phyloP scores from a whole-genome alignment of 805 yeast species.

The Nematodospora valgi region DNA sequence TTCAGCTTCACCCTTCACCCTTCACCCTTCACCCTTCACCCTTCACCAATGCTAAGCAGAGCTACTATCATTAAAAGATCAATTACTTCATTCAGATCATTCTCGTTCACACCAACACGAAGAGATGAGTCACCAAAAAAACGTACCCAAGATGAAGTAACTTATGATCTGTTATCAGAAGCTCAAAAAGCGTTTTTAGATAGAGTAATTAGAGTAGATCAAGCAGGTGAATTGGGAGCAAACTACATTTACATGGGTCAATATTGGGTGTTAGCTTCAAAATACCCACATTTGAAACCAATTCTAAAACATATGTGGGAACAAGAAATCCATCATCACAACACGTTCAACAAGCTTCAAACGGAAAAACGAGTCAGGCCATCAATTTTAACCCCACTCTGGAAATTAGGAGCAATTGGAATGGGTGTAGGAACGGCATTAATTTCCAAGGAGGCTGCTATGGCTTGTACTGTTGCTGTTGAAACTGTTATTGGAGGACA shows the following conservation, averaged over 20 bases:
- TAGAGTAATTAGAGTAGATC: conserved; percentile 84
- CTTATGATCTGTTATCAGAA: conserved; percentile 35
- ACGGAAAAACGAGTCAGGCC: conserved; percentile 81
- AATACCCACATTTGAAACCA: conserved; percentile 73
- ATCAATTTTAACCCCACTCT: conserved; percentile 82
- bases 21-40: too few relatives aligned
- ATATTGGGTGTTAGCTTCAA: conserved; percentile 65
- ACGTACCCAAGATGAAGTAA: conserved; percentile 24
- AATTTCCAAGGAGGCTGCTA: conserved; percentile 91
- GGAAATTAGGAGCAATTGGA: conserved; percentile 88
- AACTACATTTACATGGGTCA: conserved; percentile 92
- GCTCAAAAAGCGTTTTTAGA: conserved; percentile 73
- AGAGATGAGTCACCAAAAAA: conserved; percentile 18
- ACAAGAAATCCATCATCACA: conserved; percentile 88
- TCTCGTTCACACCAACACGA: conserved; percentile 1
- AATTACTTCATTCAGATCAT: too few relatives aligned
- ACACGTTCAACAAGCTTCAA: conserved; percentile 79
- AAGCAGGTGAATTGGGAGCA: conserved; percentile 98
- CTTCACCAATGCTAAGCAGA: too few relatives aligned
- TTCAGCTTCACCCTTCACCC: too few relatives aligned
- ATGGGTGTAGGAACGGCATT: conserved; percentile 86
- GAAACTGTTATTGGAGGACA: conserved; percentile 98
- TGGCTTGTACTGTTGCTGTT: conserved; percentile 99
- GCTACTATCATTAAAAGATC: too few relatives aligned
- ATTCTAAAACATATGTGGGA: conserved; percentile 96